phyloP scores from a whole-genome alignment of 495 filamentous ascomycete species.

The Neurospora tetrasperma region DNA sequence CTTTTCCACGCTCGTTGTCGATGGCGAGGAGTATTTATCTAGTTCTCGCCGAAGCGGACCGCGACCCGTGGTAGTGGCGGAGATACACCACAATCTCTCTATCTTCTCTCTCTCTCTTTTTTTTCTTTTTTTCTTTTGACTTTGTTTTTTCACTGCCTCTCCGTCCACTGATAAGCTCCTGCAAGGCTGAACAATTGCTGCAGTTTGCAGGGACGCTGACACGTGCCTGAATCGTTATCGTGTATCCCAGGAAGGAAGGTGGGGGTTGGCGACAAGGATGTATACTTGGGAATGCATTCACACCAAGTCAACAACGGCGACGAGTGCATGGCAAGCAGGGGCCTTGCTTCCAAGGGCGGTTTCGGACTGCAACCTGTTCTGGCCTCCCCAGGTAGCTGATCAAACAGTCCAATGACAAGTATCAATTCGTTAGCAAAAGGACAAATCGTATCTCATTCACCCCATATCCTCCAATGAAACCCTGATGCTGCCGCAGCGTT shows the following conservation, averaged over 20 bases:
- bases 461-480: background rate
- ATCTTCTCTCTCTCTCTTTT: background rate
- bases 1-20: background rate
- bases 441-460: background rate
- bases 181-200: background rate
- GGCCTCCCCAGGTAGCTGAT: background rate
- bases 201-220: background rate
- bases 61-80: background rate
- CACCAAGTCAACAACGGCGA: background rate
- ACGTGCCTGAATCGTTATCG: background rate
- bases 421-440: background rate
- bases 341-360: background rate
- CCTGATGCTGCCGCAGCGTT: background rate
- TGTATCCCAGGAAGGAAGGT: background rate
- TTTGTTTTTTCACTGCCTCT: background rate
- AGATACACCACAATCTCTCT: background rate
- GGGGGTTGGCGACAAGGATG: background rate
- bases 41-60: background rate
- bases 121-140: too few species aligned
- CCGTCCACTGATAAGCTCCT: background rate
- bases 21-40: background rate
- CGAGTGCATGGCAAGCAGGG: background rate
- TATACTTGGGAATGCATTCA: conserved; percentile 1
- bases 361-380: background rate
- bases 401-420: background rate